A percentile compares a stretch with the other conserved stretches of the same genome.
Evolutionary conservation across 2,329 filamentous ascomycete genomes (phyloP).

Genomic region (Camptophora hylomeconis): DNA sequence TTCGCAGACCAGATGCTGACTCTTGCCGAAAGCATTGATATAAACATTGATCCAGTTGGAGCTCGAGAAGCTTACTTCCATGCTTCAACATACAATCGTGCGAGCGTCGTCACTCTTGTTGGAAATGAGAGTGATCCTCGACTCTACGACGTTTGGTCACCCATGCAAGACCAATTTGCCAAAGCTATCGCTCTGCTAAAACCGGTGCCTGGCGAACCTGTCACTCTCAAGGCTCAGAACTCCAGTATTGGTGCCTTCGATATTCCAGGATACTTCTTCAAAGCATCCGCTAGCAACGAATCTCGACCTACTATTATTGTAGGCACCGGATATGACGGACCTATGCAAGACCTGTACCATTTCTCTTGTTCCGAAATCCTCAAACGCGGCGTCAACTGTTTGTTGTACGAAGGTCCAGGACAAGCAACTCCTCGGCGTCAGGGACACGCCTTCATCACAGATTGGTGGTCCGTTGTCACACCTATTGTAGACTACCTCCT

Average conservation of each 20-base stretch:
- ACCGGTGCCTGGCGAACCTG: slow-evolving; percentile 24
- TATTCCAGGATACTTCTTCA: slow-evolving; percentile 26
- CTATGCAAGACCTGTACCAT: slow-evolving; percentile 34
- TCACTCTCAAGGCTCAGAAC: slow-evolving; percentile 19
- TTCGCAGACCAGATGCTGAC: too few relatives aligned
- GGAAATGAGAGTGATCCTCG: slow-evolving; percentile 29
- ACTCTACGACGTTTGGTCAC: slow-evolving; percentile 26
- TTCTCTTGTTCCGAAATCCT: slow-evolving; percentile 23
- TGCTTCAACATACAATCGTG: slow-evolving; percentile 30
- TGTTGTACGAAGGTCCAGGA: slow-evolving; percentile 36
- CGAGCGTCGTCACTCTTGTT: slow-evolving; percentile 30
- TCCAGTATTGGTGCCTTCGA: too few relatives aligned
- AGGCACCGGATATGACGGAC: slow-evolving; percentile 29
- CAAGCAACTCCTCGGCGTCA: slow-evolving; percentile 32
- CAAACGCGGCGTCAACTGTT: slow-evolving; percentile 30
- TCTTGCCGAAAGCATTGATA: slow-evolving; percentile 6
- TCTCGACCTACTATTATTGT: slow-evolving; percentile 29
- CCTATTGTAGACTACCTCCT: slow-evolving; percentile 29
- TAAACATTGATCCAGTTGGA: slow-evolving; percentile 5
- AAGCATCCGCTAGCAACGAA: slow-evolving; percentile 10
- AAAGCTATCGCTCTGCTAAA: slow-evolving; percentile 25
- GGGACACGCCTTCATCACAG: slow-evolving; percentile 29
- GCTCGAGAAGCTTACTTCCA: slow-evolving; percentile 24
- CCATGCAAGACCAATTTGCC: slow-evolving; percentile 26
- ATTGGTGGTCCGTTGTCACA: slow-evolving; percentile 31